Evolutionary conservation across 768 basidiomycete species (phyloP).

Genomic region (Leccinum uliginosum): DNA sequence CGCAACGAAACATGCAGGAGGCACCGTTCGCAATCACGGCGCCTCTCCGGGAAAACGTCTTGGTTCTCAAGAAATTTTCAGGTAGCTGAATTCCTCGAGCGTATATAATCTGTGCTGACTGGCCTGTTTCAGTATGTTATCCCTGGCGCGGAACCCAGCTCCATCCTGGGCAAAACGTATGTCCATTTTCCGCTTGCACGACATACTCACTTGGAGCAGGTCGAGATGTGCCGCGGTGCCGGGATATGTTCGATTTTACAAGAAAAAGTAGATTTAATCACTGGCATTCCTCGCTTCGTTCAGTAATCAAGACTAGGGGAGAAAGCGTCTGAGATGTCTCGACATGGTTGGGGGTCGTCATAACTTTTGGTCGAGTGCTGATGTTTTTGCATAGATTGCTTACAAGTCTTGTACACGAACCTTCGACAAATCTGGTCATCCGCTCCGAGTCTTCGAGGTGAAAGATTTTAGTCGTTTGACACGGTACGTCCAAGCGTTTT

Average conservation of each 20-base stretch:
- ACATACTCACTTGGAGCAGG: slow-evolving; percentile 41
- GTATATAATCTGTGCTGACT: slow-evolving; percentile 7
- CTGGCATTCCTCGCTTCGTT: no score
- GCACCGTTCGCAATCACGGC: slow-evolving; percentile 88
- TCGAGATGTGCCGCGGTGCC: slow-evolving; percentile 81
- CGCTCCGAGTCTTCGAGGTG: no score
- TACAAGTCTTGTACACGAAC: no score
- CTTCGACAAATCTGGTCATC: no score
- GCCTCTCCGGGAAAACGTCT: slow-evolving; percentile 90
- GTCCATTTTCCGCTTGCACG: neutral
- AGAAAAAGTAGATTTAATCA: slow-evolving; percentile 69
- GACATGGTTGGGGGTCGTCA: no score
- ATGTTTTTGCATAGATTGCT: no score
- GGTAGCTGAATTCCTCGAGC: slow-evolving; percentile 45
- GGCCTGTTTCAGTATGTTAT: slow-evolving; percentile 79
- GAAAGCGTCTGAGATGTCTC: no score
- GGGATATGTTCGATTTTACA: slow-evolving; percentile 94
- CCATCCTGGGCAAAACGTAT: slow-evolving; percentile 90
- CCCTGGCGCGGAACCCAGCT: slow-evolving; percentile 90
- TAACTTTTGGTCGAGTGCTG: no score
- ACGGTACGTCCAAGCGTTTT: slow-evolving; percentile 35
- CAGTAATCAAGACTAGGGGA: no score
- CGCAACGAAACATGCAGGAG: slow-evolving; percentile 95
- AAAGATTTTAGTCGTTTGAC: no score
- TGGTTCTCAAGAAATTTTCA: slow-evolving; percentile 94